Conservation (phyloP, 108 stramenopile species). For the Parmales sp. region DNA sequence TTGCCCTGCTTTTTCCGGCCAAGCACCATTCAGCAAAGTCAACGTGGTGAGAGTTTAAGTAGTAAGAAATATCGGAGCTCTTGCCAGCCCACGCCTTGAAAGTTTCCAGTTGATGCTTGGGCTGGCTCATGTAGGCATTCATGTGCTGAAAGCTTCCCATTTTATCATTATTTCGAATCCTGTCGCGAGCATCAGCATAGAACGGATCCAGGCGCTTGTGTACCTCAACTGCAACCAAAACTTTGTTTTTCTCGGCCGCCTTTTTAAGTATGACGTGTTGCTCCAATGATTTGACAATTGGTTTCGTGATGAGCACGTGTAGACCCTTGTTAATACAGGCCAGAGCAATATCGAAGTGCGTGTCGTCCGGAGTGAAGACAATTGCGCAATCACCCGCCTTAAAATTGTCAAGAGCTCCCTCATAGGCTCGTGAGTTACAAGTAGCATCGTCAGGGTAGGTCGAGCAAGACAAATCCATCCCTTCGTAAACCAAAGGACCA, state of each 20-base stretch:
- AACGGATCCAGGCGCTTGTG: conserved; percentile 99
- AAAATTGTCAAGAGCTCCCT: conserved; percentile 53
- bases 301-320: conserved; percentile 98
- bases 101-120: conserved; percentile 97
- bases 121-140: conserved; percentile 98
- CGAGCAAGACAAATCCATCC: conserved; percentile 80
- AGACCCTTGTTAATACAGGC: conserved; percentile 75
- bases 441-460: conserved; percentile 83
- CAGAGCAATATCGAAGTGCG: conserved; percentile 92
- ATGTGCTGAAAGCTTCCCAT: conserved; percentile 92
- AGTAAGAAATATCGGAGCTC: conserved; percentile 92
- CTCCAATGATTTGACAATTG: conserved; percentile 87
- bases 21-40: conserved; percentile 98
- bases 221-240: conserved; percentile 87
- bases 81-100: conserved; percentile 99
- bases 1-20: conserved; percentile 69
- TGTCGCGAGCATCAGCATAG: conserved; percentile 97
- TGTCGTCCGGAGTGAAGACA: conserved; percentile 98
- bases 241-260: conserved; percentile 69
- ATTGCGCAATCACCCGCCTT: conserved; percentile 80
- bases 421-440: conserved; percentile 72
- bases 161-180: conserved; percentile 38
- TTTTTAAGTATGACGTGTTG: conserved; percentile 65
- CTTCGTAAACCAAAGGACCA: conserved; percentile 77
- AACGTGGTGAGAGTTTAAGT: conserved; percentile 96